Evolutionary conservation across 768 basidiomycete species (phyloP).

Genomic region (Artomyces pyxidatus): DNA sequence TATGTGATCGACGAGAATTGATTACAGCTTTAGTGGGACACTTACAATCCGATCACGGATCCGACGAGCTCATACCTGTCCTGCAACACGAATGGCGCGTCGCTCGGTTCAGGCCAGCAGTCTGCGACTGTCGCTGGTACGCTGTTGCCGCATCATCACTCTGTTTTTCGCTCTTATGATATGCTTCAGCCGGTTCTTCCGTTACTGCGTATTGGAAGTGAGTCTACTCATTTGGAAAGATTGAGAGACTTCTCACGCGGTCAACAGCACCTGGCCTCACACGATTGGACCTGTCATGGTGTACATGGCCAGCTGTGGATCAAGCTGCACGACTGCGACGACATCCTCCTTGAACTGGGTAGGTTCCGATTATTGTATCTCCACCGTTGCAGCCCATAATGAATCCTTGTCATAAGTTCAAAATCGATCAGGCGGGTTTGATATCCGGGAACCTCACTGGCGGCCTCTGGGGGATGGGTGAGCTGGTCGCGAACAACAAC

Average conservation of each 20-base stretch:
- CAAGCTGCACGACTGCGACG: constrained; percentile 24
- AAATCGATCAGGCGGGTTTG: constrained; percentile 28
- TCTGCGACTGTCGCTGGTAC: constrained; percentile 27
- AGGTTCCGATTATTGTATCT: neutral
- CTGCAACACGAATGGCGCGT: constrained; percentile 30
- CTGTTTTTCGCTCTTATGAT: too few species aligned
- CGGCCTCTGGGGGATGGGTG: constrained; percentile 28
- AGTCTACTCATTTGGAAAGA: constrained; percentile 1
- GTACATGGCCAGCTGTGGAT: constrained; percentile 30
- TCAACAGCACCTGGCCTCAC: constrained; percentile 24
- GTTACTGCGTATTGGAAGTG: constrained; percentile 33
- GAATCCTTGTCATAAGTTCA: constrained; percentile 28
- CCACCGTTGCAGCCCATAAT: neutral
- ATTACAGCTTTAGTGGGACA: constrained; percentile 29
- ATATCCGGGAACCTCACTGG: constrained; percentile 22
- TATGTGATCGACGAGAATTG: too few species aligned
- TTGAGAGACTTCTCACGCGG: neutral
- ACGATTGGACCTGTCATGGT: constrained; percentile 26
- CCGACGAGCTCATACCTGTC: constrained; percentile 27
- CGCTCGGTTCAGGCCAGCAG: constrained; percentile 25
- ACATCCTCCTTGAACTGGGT: constrained; percentile 25
- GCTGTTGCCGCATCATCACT: neutral
- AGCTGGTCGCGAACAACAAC: constrained; percentile 27
- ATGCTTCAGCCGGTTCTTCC: constrained; percentile 27
- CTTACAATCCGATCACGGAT: constrained; percentile 32